phyloP scores from a whole-genome alignment of 768 basidiomycete species.

The Lepiota venenata region DNA sequence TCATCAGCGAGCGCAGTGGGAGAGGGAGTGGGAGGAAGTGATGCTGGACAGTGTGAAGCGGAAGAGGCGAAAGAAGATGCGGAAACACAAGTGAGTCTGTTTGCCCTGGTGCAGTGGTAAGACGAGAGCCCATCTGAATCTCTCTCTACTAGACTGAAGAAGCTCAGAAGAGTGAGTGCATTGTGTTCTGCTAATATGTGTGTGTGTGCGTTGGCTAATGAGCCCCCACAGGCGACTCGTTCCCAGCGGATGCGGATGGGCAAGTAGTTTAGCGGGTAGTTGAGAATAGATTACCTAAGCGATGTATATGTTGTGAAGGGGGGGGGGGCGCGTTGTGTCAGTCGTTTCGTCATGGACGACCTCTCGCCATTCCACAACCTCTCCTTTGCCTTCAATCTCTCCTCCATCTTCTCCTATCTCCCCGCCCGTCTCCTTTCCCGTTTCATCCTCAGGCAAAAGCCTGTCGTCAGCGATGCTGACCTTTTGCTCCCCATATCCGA shows the following conservation, averaged over 20 bases:
- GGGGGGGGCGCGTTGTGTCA: neutral
- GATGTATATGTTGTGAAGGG: too few species aligned
- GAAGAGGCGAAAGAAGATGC: slow-evolving; percentile 92
- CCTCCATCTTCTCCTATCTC: slow-evolving; percentile 36
- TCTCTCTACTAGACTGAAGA: slow-evolving; percentile 81
- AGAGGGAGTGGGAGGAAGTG: slow-evolving; percentile 61
- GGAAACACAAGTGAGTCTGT: slow-evolving; percentile 87
- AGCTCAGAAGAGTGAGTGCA: slow-evolving; percentile 85
- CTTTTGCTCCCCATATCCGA: slow-evolving; percentile 11
- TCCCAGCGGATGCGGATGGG: slow-evolving; percentile 6
- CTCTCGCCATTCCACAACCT: slow-evolving; percentile 23
- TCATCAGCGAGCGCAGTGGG: slow-evolving; percentile 48
- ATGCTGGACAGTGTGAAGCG: slow-evolving; percentile 80
- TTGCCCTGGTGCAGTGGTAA: slow-evolving; percentile 1
- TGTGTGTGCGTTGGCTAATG: slow-evolving; percentile 1
- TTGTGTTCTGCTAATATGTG: too few species aligned
- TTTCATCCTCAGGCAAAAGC: slow-evolving; percentile 14
- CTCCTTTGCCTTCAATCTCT: slow-evolving; percentile 42
- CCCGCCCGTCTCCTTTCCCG: slow-evolving; percentile 20
- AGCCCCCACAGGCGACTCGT: slow-evolving; percentile 2
- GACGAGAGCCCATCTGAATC: slow-evolving; percentile 4
- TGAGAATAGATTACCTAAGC: too few species aligned
- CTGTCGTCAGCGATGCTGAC: slow-evolving; percentile 10
- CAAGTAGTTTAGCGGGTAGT: neutral
- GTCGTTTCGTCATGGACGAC: slow-evolving; percentile 8